phyloP scores from a whole-genome alignment of 2,329 filamentous ascomycete species.

The Magnaporthales sp. region DNA sequence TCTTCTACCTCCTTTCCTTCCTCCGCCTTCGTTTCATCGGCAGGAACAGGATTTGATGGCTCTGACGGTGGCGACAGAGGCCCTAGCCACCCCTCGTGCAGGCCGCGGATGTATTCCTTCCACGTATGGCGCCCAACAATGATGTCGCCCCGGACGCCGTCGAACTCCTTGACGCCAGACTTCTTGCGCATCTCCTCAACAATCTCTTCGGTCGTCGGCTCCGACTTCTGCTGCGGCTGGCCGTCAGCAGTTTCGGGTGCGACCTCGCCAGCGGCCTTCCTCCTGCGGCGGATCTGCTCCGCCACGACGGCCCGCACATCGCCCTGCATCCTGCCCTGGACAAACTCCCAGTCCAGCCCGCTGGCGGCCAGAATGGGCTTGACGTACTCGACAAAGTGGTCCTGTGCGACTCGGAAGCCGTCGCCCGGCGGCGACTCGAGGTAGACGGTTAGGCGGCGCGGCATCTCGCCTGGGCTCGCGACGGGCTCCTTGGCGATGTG shows the following conservation, averaged over 20 bases:
- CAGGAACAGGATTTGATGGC: slow-evolving; percentile 15
- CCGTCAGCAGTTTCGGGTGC: slow-evolving; percentile 16
- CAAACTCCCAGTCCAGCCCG: slow-evolving; percentile 90
- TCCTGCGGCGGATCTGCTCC: slow-evolving; percentile 70
- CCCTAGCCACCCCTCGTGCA: slow-evolving; percentile 95
- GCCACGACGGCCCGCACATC: slow-evolving; percentile 82
- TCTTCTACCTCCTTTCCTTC: slow-evolving; percentile 31
- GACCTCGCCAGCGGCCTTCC: slow-evolving; percentile 42
- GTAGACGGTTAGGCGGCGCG: slow-evolving; percentile 78
- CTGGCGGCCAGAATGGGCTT: slow-evolving; percentile 88
- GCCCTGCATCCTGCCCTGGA: slow-evolving; percentile 87
- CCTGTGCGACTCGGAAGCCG: slow-evolving; percentile 72
- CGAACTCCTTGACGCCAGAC: slow-evolving; percentile 61
- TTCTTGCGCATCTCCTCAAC: slow-evolving; percentile 55
- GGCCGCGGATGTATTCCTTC: slow-evolving; percentile 91
- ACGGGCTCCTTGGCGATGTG: slow-evolving; percentile 74
- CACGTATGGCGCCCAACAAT: slow-evolving; percentile 87
- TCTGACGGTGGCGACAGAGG: slow-evolving; percentile 58
- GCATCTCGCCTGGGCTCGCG: slow-evolving; percentile 58
- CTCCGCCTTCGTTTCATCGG: slow-evolving; percentile 6
- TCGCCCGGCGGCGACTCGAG: slow-evolving; percentile 82
- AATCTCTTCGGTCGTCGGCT: slow-evolving; percentile 44
- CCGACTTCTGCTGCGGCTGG: slow-evolving; percentile 26
- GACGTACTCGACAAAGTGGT: slow-evolving; percentile 92
- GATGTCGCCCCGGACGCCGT: slow-evolving; percentile 72